Evolutionary conservation across 1,284 basidiomycete species (phyloP), one percentile per base, ranked within the genome.

Genomic region (Cryptococcus sp.): DNA sequence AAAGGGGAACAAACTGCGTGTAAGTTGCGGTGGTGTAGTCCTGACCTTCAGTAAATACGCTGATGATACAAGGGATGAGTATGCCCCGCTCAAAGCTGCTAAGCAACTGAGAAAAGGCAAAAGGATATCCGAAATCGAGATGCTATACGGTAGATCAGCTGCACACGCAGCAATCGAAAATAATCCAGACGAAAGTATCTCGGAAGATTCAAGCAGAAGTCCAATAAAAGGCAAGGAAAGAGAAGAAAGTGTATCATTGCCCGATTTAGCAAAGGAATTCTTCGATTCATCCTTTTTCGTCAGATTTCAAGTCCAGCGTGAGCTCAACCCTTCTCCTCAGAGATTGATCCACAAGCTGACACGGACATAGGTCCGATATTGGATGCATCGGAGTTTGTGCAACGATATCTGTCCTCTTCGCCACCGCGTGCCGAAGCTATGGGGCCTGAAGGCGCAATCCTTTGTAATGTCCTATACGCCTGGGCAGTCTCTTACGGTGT

Each of bases 401-500:
- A 82, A 15, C 81, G 89, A 46, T 91, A 76, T 56, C 57, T 73
- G 46, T 68, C 66, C 30, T 59, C 58, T 3, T 49, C 65, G 23
- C 59, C 61, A 3, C 85, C 74, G 64, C 80, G 46, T 80, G 85
- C 61, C 81, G 86, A 72, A 63, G 78, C 63, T 80, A 86, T 71
- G 84, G 77, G 75, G 4, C 62, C 65, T 2, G 86, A 51, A 79
- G 79, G 77, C 6, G 66, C 73, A 6, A 65, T 78, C 46, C 57
- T 70, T 74, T 78, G 82, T 48, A 60, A 64, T 54, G 60, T 86
- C 31, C 79, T 92, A 15, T 88, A 88, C 51, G 83, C 86, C 15
- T 94, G 90, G 90, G 90, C 89, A 0, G 82, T 85, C 2, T 89
- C 88, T 33, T 92, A 88, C 68, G 90, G 91, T 30, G 78, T 93